These are phyloP conservation scores for Allium sativum DNA, from an alignment of 106 monocot genomes.

Conservation along the genomic window DNA sequence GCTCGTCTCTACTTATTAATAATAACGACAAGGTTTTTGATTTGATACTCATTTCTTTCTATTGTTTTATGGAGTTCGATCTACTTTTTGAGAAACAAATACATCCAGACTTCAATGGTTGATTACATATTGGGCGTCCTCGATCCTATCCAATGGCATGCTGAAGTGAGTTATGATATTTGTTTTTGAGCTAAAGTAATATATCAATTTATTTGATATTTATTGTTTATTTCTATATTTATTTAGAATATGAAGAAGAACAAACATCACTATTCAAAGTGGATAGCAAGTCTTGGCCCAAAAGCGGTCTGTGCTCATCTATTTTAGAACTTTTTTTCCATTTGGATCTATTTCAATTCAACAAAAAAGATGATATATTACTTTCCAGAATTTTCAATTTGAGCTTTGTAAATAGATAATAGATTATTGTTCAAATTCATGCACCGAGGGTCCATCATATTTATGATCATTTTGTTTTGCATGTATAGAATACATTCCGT, in stretches of 20 bases:
- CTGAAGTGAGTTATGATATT: slow-evolving; percentile 28
- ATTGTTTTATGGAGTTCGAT: neutral
- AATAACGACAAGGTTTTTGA: slow-evolving; percentile 32
- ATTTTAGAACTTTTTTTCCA: neutral
- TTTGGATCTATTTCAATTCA: neutral
- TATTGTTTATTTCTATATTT: neutral
- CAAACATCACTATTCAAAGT: slow-evolving; percentile 64
- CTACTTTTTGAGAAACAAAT: neutral
- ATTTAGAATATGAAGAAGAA: slow-evolving; percentile 77
- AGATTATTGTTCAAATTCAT: too few relatives aligned
- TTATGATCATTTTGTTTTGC: too few relatives aligned
- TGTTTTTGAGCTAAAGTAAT: neutral
- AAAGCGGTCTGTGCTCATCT: slow-evolving; percentile 27
- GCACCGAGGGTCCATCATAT: too few relatives aligned
- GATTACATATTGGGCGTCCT: slow-evolving; percentile 88
- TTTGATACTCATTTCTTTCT: neutral
- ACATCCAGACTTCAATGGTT: slow-evolving; percentile 59
- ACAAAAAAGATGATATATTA: too few relatives aligned
- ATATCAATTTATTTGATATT: neutral
- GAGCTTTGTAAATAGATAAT: too few relatives aligned
- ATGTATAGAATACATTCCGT: too few relatives aligned
- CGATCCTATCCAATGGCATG: slow-evolving; percentile 75
- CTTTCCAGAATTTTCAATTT: too few relatives aligned
- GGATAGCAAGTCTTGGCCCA: slow-evolving; percentile 67
- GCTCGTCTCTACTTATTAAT: slow-evolving; percentile 75